A percentile compares a stretch with the other conserved stretches of the same genome.
Conservation (phyloP, 495 filamentous ascomycete genomes). For the Lasiosphaeria ovina region DNA sequence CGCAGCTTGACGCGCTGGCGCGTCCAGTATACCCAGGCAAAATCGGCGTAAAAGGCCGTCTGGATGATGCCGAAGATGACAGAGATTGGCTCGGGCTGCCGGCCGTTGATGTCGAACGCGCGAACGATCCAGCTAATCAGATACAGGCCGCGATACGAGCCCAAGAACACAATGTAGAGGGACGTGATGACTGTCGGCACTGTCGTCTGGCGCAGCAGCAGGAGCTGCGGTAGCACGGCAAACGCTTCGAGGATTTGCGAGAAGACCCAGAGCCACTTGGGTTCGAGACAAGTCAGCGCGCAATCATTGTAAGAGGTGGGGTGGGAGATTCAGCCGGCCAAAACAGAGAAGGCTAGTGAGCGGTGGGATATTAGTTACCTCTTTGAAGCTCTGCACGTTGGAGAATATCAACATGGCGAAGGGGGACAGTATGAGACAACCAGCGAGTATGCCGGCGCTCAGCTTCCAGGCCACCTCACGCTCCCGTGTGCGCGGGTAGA, state of each 20-base stretch:
- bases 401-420: constrained; percentile 64
- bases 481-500: constrained; percentile 86
- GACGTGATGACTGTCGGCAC: constrained; percentile 96
- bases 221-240: constrained; percentile 84
- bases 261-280: constrained; percentile 75
- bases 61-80: constrained; percentile 87
- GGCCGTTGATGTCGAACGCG: constrained; percentile 51
- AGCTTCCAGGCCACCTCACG: constrained; percentile 89
- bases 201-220: constrained; percentile 87
- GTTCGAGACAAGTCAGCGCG: background rate
- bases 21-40: constrained; percentile 94
- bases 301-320: background rate
- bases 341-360: background rate
- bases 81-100: constrained; percentile 66
- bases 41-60: constrained; percentile 88
- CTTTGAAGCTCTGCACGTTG: constrained; percentile 45
- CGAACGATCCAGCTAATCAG: constrained; percentile 88
- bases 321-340: background rate
- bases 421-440: constrained; percentile 59
- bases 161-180: constrained; percentile 85
- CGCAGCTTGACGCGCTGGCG: constrained; percentile 92
- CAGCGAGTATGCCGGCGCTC: constrained; percentile 60
- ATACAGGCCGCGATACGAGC: constrained; percentile 87
- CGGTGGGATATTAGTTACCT: constrained; percentile 46
- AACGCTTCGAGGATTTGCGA: constrained; percentile 88